These are phyloP conservation scores for Eremochloa ophiuroides DNA, from an alignment of 176 grass and related monocot species.

Conservation along the genomic window DNA sequence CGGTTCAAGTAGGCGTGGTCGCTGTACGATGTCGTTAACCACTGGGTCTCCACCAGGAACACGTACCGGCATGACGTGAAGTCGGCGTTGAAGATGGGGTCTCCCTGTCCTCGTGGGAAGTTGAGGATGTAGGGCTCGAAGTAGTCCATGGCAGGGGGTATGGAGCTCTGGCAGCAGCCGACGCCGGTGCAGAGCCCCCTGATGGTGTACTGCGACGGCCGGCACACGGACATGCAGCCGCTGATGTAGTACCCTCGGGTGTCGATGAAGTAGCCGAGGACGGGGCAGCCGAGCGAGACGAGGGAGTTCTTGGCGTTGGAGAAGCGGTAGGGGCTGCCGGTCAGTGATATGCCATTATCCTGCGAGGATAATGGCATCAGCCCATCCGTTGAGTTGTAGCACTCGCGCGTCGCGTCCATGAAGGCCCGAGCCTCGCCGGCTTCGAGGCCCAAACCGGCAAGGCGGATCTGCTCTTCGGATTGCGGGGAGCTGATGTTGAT, in stretches of 20 bases:
- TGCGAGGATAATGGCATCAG: too few relatives aligned
- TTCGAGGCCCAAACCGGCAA: slow-evolving; percentile 2
- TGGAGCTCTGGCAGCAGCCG: slow-evolving; percentile 48
- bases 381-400: slow-evolving; percentile 18
- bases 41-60: slow-evolving; percentile 30
- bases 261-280: slow-evolving; percentile 25
- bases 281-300: slow-evolving; percentile 39
- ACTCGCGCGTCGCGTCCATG: not conserved
- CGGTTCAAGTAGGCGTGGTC: slow-evolving; percentile 1
- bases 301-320: slow-evolving; percentile 31
- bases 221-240: slow-evolving; percentile 50
- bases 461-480: not conserved
- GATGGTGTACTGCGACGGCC: not conserved
- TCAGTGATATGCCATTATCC: not conserved
- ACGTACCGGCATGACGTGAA: slow-evolving; percentile 30
- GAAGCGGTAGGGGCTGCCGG: not conserved
- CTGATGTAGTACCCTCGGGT: not conserved
- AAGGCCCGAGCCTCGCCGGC: slow-evolving; percentile 17
- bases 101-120: not conserved
- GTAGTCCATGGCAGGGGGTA: not conserved
- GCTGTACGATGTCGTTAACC: slow-evolving; percentile 23
- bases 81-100: not conserved
- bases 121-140: not conserved
- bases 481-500: too few relatives aligned
- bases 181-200: slow-evolving; percentile 31